Base-by-base conservation (phyloP, 2,329 filamentous ascomycete genomes). In the Juglanconis sp. region DNA sequence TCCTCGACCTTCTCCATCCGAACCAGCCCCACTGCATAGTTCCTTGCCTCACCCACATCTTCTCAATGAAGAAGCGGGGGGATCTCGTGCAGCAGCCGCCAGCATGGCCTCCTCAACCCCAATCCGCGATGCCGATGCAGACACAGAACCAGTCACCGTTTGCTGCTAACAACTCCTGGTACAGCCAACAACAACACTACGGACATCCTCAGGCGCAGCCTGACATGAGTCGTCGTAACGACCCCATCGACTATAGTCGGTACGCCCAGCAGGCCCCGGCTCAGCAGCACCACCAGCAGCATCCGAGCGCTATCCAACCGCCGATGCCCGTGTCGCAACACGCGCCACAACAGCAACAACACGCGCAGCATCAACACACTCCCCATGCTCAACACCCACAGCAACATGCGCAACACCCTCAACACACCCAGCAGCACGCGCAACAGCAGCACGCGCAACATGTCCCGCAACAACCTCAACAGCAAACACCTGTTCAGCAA, bases 151-250 rank as follows among this genome's bases (percentile, higher is more conserved):
- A 68, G 48, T 69, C 66, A 55, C 61, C 66, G 7, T 69, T 70
- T 66, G 67, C 73, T 78, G 74, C 77, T 68, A 65, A 70, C 61
- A 30, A 59, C 61, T 61, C 67, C 63, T 75, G 71, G 73, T 74
- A 72, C 66, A 79, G 78, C 68, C 63, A 73, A 42, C 68, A 72
- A 63, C 79, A 84, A 68, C 71, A 77, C 57, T 83, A 83, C 67
- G 80, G 79, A 71, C 70, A 68, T 49, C 65, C 62, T 42, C 61
- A 63, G 48, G 54, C 57, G 9, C 57, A 60, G 38, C n/a, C 54
- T 15, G 59, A 57, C n/a, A 53, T 58, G 32, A 56, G 35, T 11
- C 49, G 69, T 38, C 69, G 69, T 32, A 68, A 66, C 59, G 68
- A 70, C 2, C 63, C 66, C 46, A 66, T 70, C 58, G 68, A 68